Evolutionary conservation across 257 asterid genomes (phyloP).

Genomic region (Solanum medicagineum): DNA sequence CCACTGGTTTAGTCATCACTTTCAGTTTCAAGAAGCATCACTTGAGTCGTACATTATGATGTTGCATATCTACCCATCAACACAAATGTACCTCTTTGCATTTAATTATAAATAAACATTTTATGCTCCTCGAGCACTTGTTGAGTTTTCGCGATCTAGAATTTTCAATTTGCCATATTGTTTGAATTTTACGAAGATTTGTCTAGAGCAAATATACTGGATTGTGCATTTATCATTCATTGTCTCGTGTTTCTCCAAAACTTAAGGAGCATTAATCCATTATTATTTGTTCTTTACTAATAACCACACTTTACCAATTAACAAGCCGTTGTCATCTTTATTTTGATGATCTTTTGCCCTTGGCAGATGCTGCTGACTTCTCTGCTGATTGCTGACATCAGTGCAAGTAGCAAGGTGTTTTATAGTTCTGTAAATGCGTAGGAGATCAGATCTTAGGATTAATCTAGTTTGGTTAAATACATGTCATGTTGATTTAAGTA

Average conservation of each 20-base stretch:
- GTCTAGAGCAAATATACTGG: neutral
- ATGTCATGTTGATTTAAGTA: neutral
- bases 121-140: neutral
- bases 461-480: neutral
- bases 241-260: neutral
- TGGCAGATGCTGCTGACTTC: neutral
- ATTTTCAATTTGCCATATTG: neutral
- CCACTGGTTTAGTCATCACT: too few species aligned
- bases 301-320: neutral
- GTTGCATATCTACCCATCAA: neutral
- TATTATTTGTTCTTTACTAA: neutral
- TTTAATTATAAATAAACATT: neutral
- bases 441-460: neutral
- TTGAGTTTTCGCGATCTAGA: neutral
- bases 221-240: neutral
- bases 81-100: neutral
- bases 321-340: neutral
- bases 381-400: neutral
- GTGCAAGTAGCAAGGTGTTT: neutral
- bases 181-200: neutral
- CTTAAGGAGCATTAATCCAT: neutral
- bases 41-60: neutral
- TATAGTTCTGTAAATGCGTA: neutral
- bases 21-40: neutral
- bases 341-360: neutral